phyloP scores from a whole-genome alignment of 1,139 yeast species.

The Blastobotrys ciferrii region DNA sequence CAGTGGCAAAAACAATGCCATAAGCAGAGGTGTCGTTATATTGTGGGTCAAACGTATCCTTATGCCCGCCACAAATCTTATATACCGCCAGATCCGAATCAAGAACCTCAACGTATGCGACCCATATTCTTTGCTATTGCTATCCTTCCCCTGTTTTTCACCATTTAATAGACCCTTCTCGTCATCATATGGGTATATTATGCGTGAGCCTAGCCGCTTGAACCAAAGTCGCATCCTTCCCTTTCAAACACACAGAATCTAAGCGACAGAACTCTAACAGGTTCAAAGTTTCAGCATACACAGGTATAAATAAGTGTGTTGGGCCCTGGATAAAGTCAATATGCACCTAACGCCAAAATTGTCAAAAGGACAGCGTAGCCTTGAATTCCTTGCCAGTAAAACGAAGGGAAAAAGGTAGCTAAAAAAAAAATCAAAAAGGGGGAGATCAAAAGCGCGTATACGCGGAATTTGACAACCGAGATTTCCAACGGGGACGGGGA shows the following conservation, averaged over 20 bases:
- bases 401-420: neutral
- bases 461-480: neutral
- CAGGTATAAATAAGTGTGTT: too few relatives aligned
- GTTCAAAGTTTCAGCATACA: neutral
- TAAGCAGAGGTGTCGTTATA: conserved; percentile 11
- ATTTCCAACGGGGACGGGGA: neutral
- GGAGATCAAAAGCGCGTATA: neutral
- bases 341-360: neutral
- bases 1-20: conserved; percentile 11
- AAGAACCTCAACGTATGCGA: conserved; percentile 6
- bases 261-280: neutral
- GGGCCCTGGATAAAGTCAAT: neutral
- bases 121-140: neutral
- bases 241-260: neutral
- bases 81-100: neutral
- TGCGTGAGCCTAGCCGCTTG: conserved; percentile 8
- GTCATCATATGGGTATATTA: conserved; percentile 11
- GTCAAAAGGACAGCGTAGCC: neutral
- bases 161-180: conserved; percentile 1
- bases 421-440: neutral
- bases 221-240: conserved; percentile 4
- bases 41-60: conserved; percentile 14
- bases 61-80: conserved; percentile 8
- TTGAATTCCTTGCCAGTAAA: neutral
- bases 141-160: neutral